Percentiles rank a stretch among this genome's conserved stretches.
phyloP scores from a whole-genome alignment of 75 land plant species.

The Pinus tabuliformis region DNA sequence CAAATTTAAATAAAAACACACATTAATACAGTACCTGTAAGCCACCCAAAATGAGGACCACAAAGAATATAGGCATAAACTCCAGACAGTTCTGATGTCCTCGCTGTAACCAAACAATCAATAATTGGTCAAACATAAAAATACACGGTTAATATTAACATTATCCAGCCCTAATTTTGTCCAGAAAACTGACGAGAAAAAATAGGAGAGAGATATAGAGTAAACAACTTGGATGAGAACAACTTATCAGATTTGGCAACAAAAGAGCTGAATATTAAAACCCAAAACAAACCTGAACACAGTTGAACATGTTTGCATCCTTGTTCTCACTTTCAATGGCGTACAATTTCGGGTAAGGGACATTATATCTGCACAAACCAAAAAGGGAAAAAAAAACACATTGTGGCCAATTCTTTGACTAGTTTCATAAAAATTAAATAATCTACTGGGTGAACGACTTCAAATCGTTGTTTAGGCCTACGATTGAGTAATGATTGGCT shows the following conservation, averaged over 20 bases:
- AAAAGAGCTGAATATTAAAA: neutral
- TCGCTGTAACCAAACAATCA: conserved; percentile 33
- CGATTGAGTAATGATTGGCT: too few relatives aligned
- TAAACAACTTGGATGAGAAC: neutral
- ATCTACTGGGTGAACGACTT: too few relatives aligned
- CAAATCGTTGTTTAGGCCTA: too few relatives aligned
- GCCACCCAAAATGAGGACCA: neutral
- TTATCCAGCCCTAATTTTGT: too few relatives aligned
- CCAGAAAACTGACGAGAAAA: too few relatives aligned
- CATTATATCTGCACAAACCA: conserved; percentile 48
- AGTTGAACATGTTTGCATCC: conserved; percentile 86
- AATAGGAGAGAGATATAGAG: too few relatives aligned
- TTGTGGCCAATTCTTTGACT: too few relatives aligned
- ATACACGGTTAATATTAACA: too few relatives aligned
- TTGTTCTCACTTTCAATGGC: conserved; percentile 81
- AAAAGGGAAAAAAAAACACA: too few relatives aligned
- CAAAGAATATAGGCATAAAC: conserved; percentile 56
- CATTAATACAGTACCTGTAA: too few relatives aligned
- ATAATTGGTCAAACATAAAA: neutral
- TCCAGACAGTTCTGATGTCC: conserved; percentile 89
- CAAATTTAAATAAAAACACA: too few relatives aligned
- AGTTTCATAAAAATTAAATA: too few relatives aligned
- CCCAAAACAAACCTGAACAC: conserved; percentile 59
- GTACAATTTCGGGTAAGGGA: conserved; percentile 69
- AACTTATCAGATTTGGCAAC: neutral